These are phyloP conservation scores for Cyathus striatus DNA, from an alignment of 768 basidiomycete species.

Conservation along the genomic window DNA sequence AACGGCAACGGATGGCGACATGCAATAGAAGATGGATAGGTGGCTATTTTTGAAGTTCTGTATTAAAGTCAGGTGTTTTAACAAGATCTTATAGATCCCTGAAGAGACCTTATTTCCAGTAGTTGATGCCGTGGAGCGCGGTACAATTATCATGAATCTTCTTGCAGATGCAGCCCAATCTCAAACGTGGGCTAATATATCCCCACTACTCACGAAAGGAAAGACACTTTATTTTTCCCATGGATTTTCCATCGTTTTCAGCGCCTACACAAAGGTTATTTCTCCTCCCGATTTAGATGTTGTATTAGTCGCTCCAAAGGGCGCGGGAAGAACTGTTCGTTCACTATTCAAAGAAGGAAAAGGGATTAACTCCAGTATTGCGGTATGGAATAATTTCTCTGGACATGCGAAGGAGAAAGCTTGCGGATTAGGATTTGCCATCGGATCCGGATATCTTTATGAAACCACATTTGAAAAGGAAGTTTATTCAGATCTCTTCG, in stretches of 20 bases:
- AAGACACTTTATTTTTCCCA: constrained; percentile 99
- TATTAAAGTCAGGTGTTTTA: too few species aligned
- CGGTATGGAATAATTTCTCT: constrained; percentile 96
- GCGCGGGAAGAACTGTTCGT: constrained; percentile 97
- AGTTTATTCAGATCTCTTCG: constrained; percentile 98
- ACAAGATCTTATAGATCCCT: constrained; percentile 54
- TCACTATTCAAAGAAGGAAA: constrained; percentile 99
- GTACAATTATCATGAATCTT: constrained; percentile 99
- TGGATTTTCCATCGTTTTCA: constrained; percentile 98
- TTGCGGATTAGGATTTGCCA: constrained; percentile 85
- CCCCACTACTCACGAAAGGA: constrained; percentile 96
- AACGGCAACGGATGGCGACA: constrained; percentile 96
- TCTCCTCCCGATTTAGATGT: constrained; percentile 95
- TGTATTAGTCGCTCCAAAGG: constrained; percentile 98
- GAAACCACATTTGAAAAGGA: constrained; percentile 99
- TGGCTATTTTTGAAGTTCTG: constrained; percentile 34
- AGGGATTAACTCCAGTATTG: constrained; percentile 93
- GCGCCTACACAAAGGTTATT: constrained; percentile 91
- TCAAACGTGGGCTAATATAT: constrained; percentile 84
- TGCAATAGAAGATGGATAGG: constrained; percentile 95
- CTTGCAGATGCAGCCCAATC: constrained; percentile 99
- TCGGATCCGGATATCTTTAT: constrained; percentile 97
- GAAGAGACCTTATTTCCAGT: constrained; percentile 98
- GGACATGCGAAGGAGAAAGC: constrained; percentile 98
- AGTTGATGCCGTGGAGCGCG: constrained; percentile 91